Evolutionary conservation across 129 eudicot species (phyloP).

Genomic region (Ambrosia trifida): DNA sequence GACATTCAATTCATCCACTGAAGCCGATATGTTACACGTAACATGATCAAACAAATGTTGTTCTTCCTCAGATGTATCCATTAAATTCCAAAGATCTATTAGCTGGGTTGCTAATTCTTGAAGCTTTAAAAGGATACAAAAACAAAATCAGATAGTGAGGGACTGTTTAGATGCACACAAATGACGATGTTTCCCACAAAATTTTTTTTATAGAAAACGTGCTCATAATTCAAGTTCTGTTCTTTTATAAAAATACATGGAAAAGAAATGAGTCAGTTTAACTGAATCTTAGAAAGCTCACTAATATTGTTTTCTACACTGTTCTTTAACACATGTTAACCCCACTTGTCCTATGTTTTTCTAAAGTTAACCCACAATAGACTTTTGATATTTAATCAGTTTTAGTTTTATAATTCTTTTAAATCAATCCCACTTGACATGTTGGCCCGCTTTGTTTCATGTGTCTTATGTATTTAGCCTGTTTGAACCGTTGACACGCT

Average conservation of each 20-base stretch:
- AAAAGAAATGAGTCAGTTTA: background rate
- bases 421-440: background rate
- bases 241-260: background rate
- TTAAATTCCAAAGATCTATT: conserved; percentile 64
- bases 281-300: background rate
- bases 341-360: background rate
- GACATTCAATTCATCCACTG: conserved; percentile 55
- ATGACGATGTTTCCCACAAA: background rate
- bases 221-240: background rate
- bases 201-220: background rate
- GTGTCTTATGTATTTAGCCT: background rate
- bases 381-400: background rate
- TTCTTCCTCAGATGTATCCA: conserved; percentile 61
- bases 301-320: background rate
- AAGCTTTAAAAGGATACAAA: conserved; percentile 40
- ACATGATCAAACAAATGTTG: conserved; percentile 50
- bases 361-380: background rate
- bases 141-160: background rate
- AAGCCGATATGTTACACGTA: conserved; percentile 54
- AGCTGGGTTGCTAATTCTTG: conserved; percentile 65
- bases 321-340: background rate
- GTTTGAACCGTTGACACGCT: background rate
- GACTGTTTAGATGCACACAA: background rate
- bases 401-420: background rate
- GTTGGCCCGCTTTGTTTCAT: background rate